Evolutionary conservation across 2,329 filamentous ascomycete species (phyloP).

Genomic region (Chaetoscypha palmicola): DNA sequence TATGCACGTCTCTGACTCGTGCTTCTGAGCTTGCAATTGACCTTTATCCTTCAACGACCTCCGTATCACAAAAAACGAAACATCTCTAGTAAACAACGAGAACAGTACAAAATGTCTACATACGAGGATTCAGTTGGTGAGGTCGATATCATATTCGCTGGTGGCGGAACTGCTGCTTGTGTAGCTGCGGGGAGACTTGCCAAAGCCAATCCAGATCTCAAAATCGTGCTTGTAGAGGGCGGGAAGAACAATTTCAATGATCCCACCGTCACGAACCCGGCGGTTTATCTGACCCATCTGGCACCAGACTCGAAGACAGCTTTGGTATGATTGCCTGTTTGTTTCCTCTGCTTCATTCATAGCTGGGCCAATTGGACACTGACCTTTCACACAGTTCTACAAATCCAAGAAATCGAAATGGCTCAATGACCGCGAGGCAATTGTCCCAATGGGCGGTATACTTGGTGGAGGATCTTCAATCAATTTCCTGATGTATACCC

Average conservation of each 20-base stretch:
- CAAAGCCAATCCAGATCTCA: conserved; percentile 41
- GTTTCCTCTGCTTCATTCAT: neutral
- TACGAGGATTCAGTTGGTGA: conserved; percentile 29
- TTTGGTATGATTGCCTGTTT: conserved; percentile 18
- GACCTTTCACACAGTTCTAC: conserved; percentile 39
- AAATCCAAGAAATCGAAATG: conserved; percentile 39
- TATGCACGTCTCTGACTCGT: no score
- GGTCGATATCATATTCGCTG: conserved; percentile 46
- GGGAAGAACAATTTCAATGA: conserved; percentile 47
- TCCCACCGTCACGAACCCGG: conserved; percentile 44
- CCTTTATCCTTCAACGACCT: no score
- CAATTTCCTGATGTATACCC: conserved; percentile 50
- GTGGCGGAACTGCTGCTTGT: conserved; percentile 43
- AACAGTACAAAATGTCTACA: conserved; percentile 19
- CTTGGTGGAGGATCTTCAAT: conserved; percentile 57
- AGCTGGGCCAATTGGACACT: neutral
- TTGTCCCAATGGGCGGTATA: conserved; percentile 38
- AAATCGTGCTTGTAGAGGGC: conserved; percentile 46
- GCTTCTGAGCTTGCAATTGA: no score
- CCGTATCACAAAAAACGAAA: no score
- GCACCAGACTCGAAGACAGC: conserved; percentile 42
- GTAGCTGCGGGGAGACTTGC: conserved; percentile 44
- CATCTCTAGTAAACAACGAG: neutral
- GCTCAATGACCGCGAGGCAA: conserved; percentile 39
- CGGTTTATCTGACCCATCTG: conserved; percentile 42